phyloP scores from a whole-genome alignment of 179 eudicot species.

The Beta corolliflora region DNA sequence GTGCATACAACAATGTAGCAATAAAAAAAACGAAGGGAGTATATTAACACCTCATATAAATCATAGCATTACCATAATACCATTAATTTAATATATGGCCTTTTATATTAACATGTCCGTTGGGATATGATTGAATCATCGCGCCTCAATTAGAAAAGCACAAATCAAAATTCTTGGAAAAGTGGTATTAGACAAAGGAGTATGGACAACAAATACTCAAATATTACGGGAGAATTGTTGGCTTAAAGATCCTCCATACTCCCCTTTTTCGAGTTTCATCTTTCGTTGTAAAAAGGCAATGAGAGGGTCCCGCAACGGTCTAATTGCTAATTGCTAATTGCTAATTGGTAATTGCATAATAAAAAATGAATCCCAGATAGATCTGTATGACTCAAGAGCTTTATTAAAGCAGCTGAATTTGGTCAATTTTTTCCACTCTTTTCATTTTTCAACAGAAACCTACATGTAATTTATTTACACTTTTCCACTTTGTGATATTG shows the following conservation, averaged over 20 bases:
- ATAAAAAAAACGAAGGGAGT: no score
- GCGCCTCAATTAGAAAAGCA: not conserved
- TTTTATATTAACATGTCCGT: not conserved
- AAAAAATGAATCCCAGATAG: not conserved
- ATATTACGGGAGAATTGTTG: conserved; percentile 17
- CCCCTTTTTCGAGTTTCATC: conserved; percentile 7
- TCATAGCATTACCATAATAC: no score
- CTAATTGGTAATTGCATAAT: conserved; percentile 7
- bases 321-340: conserved; percentile 17
- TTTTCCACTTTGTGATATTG: not conserved
- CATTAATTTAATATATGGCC: not conserved
- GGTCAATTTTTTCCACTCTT: conserved; percentile 10
- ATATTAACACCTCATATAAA: no score
- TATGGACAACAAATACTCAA: not conserved
- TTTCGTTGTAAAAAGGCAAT: conserved; percentile 12
- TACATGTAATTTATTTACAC: not conserved
- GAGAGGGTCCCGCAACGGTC: conserved; percentile 23
- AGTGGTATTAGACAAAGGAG: not conserved
- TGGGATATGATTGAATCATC: not conserved
- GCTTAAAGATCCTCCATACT: conserved; percentile 6
- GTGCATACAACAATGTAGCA: no score
- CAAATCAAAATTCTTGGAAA: not conserved
- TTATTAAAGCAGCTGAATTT: conserved; percentile 24
- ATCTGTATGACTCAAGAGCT: conserved; percentile 9
- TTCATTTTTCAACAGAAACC: not conserved